phyloP scores from a whole-genome alignment of 345 rosid species.

The Lepidium africanum region DNA sequence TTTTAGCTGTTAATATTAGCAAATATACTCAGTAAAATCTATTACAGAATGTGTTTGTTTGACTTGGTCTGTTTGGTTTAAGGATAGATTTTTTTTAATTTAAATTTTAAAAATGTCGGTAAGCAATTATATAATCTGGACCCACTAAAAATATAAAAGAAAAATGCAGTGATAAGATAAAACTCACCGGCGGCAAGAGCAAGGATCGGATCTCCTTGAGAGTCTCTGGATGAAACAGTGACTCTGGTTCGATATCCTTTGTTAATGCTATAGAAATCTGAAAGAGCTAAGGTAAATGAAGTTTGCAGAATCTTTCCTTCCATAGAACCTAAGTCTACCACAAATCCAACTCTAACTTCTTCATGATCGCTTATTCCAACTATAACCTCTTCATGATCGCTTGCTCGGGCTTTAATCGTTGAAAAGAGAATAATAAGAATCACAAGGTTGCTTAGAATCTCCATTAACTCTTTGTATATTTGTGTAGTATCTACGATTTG shows the following conservation, averaged over 20 bases:
- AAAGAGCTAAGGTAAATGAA: slow-evolving; percentile 10
- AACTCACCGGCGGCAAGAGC: slow-evolving; percentile 12
- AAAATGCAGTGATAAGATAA: neutral
- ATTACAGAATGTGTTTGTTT: no score
- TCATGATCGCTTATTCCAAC: slow-evolving; percentile 1
- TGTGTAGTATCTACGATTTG: neutral
- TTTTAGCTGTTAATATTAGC: neutral
- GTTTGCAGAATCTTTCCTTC: slow-evolving; percentile 10
- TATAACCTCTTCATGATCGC: neutral
- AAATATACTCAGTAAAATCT: no score
- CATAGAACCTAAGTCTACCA: slow-evolving; percentile 9
- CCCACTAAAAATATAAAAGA: neutral
- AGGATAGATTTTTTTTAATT: no score
- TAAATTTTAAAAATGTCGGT: no score
- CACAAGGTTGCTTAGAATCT: neutral
- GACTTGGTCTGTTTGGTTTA: no score
- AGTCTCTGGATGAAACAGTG: neutral
- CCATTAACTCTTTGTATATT: neutral
- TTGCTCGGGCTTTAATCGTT: neutral
- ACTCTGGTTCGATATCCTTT: slow-evolving; percentile 5
- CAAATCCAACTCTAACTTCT: slow-evolving; percentile 13
- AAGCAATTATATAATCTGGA: neutral
- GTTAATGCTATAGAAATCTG: slow-evolving; percentile 9
- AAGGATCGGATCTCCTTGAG: slow-evolving; percentile 16
- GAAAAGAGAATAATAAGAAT: neutral